Percentiles rank a stretch among this genome's conserved stretches.
Conservation (phyloP, 495 filamentous ascomycete genomes). For the Penicillium flavigenum region DNA sequence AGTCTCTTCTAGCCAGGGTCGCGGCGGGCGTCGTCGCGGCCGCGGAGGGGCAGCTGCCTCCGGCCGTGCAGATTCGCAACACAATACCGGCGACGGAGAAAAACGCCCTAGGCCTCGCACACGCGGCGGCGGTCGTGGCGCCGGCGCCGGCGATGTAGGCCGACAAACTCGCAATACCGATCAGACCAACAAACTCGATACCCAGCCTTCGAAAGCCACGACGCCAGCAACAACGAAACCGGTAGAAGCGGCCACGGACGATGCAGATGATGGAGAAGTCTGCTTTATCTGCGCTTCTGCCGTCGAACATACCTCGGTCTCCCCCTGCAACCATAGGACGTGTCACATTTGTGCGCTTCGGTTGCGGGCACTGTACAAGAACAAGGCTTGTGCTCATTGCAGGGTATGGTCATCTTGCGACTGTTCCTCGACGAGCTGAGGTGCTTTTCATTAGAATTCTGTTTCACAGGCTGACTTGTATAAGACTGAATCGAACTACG, state of each 20-base stretch:
- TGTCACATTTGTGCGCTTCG: slow-evolving; percentile 94
- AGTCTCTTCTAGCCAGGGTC: slow-evolving; percentile 33
- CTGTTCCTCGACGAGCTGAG: slow-evolving; percentile 5
- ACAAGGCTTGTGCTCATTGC: slow-evolving; percentile 91
- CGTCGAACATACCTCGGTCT: slow-evolving; percentile 77
- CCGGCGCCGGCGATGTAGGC: slow-evolving; percentile 27
- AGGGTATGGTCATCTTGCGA: slow-evolving; percentile 55
- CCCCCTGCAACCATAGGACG: slow-evolving; percentile 91
- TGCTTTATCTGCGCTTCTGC: slow-evolving; percentile 96
- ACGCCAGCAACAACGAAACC: slow-evolving; percentile 24
- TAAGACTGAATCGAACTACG: slow-evolving; percentile 70
- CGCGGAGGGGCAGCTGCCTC: slow-evolving; percentile 35
- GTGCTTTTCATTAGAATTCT: background rate
- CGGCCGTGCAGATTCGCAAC: slow-evolving; percentile 26
- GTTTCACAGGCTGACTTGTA: slow-evolving; percentile 26
- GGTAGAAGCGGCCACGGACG: slow-evolving; percentile 37
- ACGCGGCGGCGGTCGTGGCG: slow-evolving; percentile 36
- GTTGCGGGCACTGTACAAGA: slow-evolving; percentile 90
- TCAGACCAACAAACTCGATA: slow-evolving; percentile 15
- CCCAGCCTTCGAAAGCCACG: slow-evolving; percentile 14
- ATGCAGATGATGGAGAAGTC: slow-evolving; percentile 70
- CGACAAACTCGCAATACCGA: slow-evolving; percentile 25
- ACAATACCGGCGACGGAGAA: slow-evolving; percentile 26
- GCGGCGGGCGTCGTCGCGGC: slow-evolving; percentile 26
- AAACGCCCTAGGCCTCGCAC: slow-evolving; percentile 31